Conservation (phyloP, 352 stramenopile species). For the Phytopythium cucurbitacearum region DNA sequence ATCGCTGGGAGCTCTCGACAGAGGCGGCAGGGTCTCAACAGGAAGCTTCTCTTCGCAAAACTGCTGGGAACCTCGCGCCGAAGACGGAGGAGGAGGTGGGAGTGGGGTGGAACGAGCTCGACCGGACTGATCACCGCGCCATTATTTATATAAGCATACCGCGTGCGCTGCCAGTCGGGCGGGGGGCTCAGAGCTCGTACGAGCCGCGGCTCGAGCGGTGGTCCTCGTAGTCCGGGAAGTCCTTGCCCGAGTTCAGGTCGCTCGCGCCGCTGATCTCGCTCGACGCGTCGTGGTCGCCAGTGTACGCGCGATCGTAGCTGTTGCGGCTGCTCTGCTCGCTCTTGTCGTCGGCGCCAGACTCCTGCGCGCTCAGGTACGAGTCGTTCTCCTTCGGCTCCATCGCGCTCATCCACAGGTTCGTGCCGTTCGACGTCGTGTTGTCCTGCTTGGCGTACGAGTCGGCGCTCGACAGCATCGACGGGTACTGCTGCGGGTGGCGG, state of each 20-base stretch:
- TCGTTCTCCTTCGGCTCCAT: conserved; percentile 83
- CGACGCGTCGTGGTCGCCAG: conserved; percentile 47
- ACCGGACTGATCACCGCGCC: too few species aligned
- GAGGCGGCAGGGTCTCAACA: too few species aligned
- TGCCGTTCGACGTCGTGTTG: conserved; percentile 26
- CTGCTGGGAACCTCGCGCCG: too few species aligned
- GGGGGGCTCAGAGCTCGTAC: conserved; percentile 62
- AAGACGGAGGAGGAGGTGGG: too few species aligned
- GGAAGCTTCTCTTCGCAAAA: too few species aligned
- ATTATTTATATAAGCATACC: too few species aligned
- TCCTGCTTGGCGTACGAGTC: conserved; percentile 22
- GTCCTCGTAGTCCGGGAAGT: conserved; percentile 73
- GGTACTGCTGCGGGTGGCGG: conserved; percentile 14
- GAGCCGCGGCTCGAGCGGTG: conserved; percentile 64
- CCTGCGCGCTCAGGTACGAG: conserved; percentile 54
- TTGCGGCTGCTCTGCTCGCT: conserved; percentile 50
- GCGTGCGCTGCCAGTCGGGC: neutral
- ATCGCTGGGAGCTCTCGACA: too few species aligned
- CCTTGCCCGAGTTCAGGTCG: conserved; percentile 54
- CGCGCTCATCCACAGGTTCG: conserved; percentile 77
- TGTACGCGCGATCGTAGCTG: conserved; percentile 42
- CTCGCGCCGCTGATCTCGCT: conserved; percentile 69
- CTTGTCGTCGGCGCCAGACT: conserved; percentile 30
- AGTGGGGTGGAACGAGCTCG: too few species aligned
- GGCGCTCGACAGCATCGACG: conserved; percentile 19